Percentiles rank a stretch among this genome's conserved stretches.
These are phyloP conservation scores for Juglanconis oblonga DNA, from an alignment of 2,329 filamentous ascomycete species.

Conservation along the genomic window DNA sequence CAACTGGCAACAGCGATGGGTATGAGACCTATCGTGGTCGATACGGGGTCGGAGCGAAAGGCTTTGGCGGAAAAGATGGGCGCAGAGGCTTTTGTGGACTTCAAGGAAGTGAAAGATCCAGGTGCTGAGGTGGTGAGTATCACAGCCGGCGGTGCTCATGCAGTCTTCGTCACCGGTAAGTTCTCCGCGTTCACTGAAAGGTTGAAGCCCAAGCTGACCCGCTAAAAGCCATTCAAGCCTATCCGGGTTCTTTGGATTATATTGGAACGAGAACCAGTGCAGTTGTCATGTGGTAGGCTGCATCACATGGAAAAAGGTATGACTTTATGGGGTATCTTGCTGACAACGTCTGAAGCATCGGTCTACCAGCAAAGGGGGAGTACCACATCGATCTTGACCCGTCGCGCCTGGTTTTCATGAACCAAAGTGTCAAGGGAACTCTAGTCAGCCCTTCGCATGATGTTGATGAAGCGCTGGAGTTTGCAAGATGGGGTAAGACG, in stretches of 20 bases:
- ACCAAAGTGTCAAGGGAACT: slow-evolving; percentile 17
- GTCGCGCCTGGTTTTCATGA: slow-evolving; percentile 3
- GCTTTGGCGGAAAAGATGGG: slow-evolving; percentile 45
- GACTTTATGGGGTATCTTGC: not conserved
- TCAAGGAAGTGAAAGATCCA: slow-evolving; percentile 34
- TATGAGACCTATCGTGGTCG: slow-evolving; percentile 53
- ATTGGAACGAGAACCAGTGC: slow-evolving; percentile 9
- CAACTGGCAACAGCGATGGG: slow-evolving; percentile 54
- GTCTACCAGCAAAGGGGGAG: slow-evolving; percentile 15
- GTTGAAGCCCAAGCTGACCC: not conserved
- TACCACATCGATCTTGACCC: slow-evolving; percentile 18
- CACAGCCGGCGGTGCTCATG: slow-evolving; percentile 18
- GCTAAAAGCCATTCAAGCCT: slow-evolving; percentile 15
- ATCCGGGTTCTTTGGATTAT: slow-evolving; percentile 16
- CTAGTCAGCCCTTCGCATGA: slow-evolving; percentile 16
- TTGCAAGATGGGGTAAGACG: slow-evolving; percentile 16
- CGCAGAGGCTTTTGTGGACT: slow-evolving; percentile 56
- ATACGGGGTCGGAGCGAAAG: slow-evolving; percentile 46
- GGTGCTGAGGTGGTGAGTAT: slow-evolving; percentile 12
- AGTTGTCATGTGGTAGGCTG: slow-evolving; percentile 17
- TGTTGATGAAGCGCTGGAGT: slow-evolving; percentile 16
- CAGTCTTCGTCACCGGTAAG: slow-evolving; percentile 18
- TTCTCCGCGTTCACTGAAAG: not conserved
- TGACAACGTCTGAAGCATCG: slow-evolving; percentile 13
- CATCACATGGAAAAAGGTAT: not conserved